Conservation (phyloP, 169 alveolate species). For the Toxoplasma gondii region DNA sequence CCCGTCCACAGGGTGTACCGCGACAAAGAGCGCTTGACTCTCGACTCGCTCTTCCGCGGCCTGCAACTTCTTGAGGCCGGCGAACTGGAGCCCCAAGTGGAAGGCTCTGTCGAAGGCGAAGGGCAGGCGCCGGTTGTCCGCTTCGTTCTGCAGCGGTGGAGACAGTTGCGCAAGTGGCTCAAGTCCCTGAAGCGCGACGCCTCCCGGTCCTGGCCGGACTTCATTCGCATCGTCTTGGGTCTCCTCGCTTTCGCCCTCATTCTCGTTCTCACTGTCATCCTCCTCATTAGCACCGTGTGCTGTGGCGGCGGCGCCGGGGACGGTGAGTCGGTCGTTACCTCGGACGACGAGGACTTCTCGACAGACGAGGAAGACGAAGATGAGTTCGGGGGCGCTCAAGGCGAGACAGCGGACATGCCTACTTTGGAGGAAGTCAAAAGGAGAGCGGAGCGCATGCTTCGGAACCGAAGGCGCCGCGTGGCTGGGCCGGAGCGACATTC, state of each 20-base stretch:
- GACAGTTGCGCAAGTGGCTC: background rate
- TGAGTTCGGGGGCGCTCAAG: background rate
- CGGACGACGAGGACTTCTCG: background rate
- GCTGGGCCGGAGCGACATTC: background rate
- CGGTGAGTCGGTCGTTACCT: background rate
- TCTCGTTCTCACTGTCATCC: background rate
- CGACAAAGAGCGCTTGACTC: background rate
- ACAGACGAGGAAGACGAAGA: background rate
- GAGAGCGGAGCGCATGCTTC: background rate
- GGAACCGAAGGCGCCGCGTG: background rate
- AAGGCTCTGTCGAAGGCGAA: background rate
- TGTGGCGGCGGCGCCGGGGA: background rate
- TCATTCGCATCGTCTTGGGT: constrained; percentile 6
- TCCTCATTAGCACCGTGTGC: background rate
- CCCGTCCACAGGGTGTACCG: background rate
- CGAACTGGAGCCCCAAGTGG: background rate
- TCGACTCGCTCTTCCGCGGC: background rate
- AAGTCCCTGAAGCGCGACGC: background rate
- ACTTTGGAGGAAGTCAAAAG: constrained; percentile 1
- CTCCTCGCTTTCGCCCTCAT: background rate
- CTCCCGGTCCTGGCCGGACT: background rate
- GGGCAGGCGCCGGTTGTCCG: background rate
- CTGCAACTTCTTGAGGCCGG: background rate
- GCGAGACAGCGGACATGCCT: background rate
- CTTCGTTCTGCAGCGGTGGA: background rate